Evolutionary conservation across 768 basidiomycete genomes (phyloP), one percentile per base, ranked within the genome.

Genomic region (Russula olivacea): DNA sequence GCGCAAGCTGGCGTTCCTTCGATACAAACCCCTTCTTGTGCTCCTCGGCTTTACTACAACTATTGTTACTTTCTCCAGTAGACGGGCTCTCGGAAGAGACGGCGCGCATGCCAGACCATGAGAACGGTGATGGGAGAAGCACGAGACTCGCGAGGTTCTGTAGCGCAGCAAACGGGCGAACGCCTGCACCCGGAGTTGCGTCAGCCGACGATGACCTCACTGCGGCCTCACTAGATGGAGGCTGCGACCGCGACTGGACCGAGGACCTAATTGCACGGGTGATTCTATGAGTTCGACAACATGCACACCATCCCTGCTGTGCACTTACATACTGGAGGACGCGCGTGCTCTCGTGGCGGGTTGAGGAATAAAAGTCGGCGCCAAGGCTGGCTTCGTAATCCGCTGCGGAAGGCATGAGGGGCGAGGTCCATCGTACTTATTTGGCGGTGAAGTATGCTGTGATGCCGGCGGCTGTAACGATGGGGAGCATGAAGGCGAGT

Each of bases 371-470:
- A 69, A 66, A 72, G 77, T 25, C 66, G 70, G 63, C 59, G 68
- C 40, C 66, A 66, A 45, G 70, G 58, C 23, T 40, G 73, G 70
- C 34, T 59, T 58, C 8, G 30, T 71, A 45, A 79, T 73, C 9
- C 81, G 78, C 61, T 87, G 87, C 49, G 86, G 85, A 53, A 88
- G 86, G 68, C 84, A 84, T 6, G 87, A 83, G 8, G 81, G 76
- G 40, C 74, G 69, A 5, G 71, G 68, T 19, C 77, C 77, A 7
- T 76, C 78, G 60, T 82, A 83, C 72, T 82, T 85, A 25, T 74
- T 75, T 4, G 84, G 81, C 48, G 83, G 81, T 0, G 83, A 84
- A 21, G 76, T 71, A 67, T 78, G 80, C 23, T 72, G 67, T 48
- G 71, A 68, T 28, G 64, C 64, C 64, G 72, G 76, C 2, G 75